phyloP scores from a whole-genome alignment of 805 yeast genomes.

The Saturnispora galanensis region DNA sequence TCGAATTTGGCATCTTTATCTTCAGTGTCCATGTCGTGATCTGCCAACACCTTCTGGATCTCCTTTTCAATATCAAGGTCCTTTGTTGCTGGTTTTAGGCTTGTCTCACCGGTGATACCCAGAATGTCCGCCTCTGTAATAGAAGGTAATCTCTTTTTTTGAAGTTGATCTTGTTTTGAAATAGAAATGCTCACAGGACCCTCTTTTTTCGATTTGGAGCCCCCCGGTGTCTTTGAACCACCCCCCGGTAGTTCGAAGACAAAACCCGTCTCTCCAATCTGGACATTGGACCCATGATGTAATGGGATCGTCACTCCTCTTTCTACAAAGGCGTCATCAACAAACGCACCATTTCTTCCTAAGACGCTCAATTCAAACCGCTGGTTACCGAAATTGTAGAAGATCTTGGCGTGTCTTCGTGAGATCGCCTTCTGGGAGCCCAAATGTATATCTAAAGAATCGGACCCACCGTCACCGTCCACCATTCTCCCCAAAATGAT shows the following conservation, averaged over 20 bases:
- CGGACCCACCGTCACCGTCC: constrained; percentile 43
- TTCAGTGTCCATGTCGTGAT: constrained; percentile 16
- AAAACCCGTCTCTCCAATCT: constrained; percentile 88
- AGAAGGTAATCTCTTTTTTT: constrained; percentile 2
- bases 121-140: constrained; percentile 5
- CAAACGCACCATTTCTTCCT: constrained; percentile 96
- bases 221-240: neutral
- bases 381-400: constrained; percentile 93
- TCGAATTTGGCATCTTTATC: constrained; percentile 7
- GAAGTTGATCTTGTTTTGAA: neutral
- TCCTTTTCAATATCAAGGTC: constrained; percentile 13
- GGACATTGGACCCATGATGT: constrained; percentile 71
- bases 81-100: neutral
- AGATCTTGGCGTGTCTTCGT: constrained; percentile 88
- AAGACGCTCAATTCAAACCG: constrained; percentile 83
- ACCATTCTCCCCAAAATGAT: constrained; percentile 87
- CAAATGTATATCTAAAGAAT: constrained; percentile 83
- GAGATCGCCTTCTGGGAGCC: constrained; percentile 91
- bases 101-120: neutral
- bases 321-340: constrained; percentile 82
- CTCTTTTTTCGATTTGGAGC: neutral
- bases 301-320: constrained; percentile 87
- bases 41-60: constrained; percentile 16
- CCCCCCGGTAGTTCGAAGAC: constrained; percentile 66
- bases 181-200: constrained; percentile 1